phyloP scores from a whole-genome alignment of 352 stramenopile species.

The Globisporangium mamillatum region DNA sequence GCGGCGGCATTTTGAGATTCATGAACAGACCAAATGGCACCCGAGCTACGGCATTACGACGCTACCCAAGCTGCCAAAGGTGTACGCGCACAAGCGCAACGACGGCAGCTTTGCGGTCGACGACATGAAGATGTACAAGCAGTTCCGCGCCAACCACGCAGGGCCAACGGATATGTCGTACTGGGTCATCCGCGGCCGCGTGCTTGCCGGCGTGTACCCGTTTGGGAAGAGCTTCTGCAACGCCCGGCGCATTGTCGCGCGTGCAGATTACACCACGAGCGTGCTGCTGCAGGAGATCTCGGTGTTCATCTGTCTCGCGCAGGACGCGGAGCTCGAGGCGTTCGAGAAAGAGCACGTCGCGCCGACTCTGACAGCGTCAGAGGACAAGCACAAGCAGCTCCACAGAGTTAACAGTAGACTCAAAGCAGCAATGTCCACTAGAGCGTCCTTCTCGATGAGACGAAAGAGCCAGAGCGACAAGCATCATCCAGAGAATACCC shows the following conservation, averaged over 20 bases:
- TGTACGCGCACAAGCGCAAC: constrained; percentile 28
- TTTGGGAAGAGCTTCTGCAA: constrained; percentile 42
- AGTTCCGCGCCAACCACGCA: constrained; percentile 62
- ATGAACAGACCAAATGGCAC: constrained; percentile 43
- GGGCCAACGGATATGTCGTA: constrained; percentile 69
- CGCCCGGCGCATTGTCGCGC: constrained; percentile 39
- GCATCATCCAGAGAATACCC: neutral
- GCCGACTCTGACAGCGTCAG: neutral
- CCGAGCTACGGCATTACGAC: constrained; percentile 59
- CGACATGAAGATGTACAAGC: constrained; percentile 52
- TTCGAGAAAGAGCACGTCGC: constrained; percentile 13
- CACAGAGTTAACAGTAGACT: neutral
- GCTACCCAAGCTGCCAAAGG: constrained; percentile 48
- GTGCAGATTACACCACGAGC: constrained; percentile 51
- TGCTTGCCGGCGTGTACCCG: constrained; percentile 61
- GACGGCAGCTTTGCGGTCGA: constrained; percentile 52
- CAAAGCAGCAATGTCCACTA: neutral
- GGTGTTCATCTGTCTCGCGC: constrained; percentile 65
- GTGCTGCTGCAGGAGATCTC: constrained; percentile 63
- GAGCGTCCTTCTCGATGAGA: neutral
- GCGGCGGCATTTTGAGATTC: constrained; percentile 17
- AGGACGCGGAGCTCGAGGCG: constrained; percentile 33
- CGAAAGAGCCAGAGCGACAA: neutral
- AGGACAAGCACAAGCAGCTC: constrained; percentile 9
- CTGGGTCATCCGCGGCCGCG: constrained; percentile 57